These are phyloP conservation scores for Boletus bicolor DNA, from an alignment of 768 basidiomycete genomes.

Conservation along the genomic window DNA sequence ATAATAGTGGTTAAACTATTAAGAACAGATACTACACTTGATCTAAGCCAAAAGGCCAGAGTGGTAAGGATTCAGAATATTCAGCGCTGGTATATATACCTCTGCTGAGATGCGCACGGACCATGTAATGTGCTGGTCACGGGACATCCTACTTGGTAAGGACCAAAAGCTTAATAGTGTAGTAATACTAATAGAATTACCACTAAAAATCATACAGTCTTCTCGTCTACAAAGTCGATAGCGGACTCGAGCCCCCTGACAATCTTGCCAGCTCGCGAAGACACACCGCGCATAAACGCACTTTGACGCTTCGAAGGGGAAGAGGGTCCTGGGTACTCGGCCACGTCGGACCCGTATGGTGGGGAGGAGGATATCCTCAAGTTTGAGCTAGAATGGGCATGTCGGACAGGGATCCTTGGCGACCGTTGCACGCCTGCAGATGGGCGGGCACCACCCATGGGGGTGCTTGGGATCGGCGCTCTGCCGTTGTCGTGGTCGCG, in stretches of 20 bases:
- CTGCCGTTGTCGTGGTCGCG: slow-evolving; percentile 6
- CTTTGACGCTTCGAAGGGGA: slow-evolving; percentile 26
- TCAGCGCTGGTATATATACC: background rate
- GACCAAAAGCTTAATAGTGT: too few relatives aligned
- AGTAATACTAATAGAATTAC: background rate
- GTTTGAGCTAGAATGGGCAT: slow-evolving; percentile 27
- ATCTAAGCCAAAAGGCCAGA: slow-evolving; percentile 67
- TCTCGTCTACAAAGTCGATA: slow-evolving; percentile 40
- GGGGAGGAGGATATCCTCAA: slow-evolving; percentile 15
- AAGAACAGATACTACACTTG: slow-evolving; percentile 79
- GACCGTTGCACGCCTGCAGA: background rate
- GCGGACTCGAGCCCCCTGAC: slow-evolving; percentile 40
- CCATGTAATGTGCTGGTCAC: background rate
- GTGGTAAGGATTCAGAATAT: slow-evolving; percentile 19
- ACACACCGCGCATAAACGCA: slow-evolving; percentile 33
- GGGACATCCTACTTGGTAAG: too few relatives aligned
- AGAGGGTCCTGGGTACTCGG: slow-evolving; percentile 7
- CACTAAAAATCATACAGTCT: slow-evolving; percentile 2
- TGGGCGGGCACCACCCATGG: background rate
- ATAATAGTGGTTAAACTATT: slow-evolving; percentile 59
- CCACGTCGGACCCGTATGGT: slow-evolving; percentile 12
- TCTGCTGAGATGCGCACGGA: slow-evolving; percentile 3
- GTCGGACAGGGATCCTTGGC: slow-evolving; percentile 14
- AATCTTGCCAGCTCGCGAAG: slow-evolving; percentile 34
- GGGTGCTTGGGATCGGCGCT: background rate